Percentiles rank a stretch among this genome's conserved stretches.
These are phyloP conservation scores for Parathielavia appendiculata DNA, from an alignment of 495 filamentous ascomycete genomes.

Conservation along the genomic window DNA sequence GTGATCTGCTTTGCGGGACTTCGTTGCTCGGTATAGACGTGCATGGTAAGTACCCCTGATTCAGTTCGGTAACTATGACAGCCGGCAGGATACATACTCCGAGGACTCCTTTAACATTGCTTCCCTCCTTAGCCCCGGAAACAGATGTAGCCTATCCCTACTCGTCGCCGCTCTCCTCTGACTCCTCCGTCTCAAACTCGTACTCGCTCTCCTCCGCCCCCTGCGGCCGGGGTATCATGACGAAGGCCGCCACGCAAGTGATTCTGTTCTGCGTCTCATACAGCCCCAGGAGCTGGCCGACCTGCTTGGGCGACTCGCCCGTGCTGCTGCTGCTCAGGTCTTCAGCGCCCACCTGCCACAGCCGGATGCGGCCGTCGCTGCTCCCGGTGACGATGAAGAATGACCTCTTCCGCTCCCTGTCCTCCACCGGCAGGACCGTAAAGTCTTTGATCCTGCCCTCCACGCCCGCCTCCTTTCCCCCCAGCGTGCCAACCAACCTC, in stretches of 20 bases:
- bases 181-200: constrained; percentile 39
- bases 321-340: constrained; percentile 37
- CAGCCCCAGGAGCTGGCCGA: constrained; percentile 68
- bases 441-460: constrained; percentile 85
- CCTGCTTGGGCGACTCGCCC: constrained; percentile 42
- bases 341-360: constrained; percentile 58
- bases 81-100: neutral
- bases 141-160: neutral
- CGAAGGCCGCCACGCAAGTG: constrained; percentile 80
- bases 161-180: constrained; percentile 45
- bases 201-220: constrained; percentile 47
- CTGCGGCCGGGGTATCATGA: constrained; percentile 62
- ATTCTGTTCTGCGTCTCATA: constrained; percentile 85
- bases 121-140: too few species aligned
- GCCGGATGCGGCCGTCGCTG: constrained; percentile 73
- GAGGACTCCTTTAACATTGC: too few species aligned
- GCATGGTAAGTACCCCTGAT: neutral
- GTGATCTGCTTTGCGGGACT: neutral
- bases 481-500: constrained; percentile 67
- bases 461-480: constrained; percentile 63
- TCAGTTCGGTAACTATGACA: neutral
- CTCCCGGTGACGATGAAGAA: constrained; percentile 67
- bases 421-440: constrained; percentile 48
- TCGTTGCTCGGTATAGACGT: neutral
- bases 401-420: constrained; percentile 35